A percentile compares a stretch with the other conserved stretches of the same genome.
These are phyloP conservation scores for Arachnopeziza araneosa DNA, from an alignment of 2,329 filamentous ascomycete species.

Conservation along the genomic window DNA sequence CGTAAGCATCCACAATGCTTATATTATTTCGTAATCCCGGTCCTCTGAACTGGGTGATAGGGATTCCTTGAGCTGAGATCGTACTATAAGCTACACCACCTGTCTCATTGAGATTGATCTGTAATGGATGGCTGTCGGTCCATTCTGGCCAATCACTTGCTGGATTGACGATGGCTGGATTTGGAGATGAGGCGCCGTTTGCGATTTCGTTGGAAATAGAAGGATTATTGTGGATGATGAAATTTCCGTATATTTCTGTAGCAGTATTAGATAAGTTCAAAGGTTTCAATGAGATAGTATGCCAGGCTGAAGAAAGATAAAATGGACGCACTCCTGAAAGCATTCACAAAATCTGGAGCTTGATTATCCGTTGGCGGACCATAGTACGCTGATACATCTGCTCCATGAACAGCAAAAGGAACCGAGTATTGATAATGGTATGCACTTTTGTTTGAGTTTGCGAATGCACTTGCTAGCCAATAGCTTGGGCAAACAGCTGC, in stretches of 20 bases:
- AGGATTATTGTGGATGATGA: constrained; percentile 5
- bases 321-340: background rate
- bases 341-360: constrained; percentile 1
- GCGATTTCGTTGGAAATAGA: constrained; percentile 4
- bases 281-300: background rate
- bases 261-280: background rate
- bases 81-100: constrained; percentile 8
- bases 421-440: constrained; percentile 42
- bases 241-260: constrained; percentile 8
- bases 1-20: constrained; percentile 13
- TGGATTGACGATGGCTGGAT: background rate
- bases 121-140: background rate
- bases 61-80: background rate
- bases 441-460: constrained; percentile 25
- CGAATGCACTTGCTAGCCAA: constrained; percentile 44
- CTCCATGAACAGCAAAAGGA: constrained; percentile 32
- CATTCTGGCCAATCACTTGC: constrained; percentile 1
- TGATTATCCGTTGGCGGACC: constrained; percentile 4
- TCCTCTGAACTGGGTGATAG: constrained; percentile 12
- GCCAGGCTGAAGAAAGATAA: background rate
- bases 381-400: constrained; percentile 32
- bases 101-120: constrained; percentile 13
- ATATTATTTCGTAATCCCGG: constrained; percentile 16
- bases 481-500: constrained; percentile 50
- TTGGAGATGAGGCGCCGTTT: background rate